phyloP scores from a whole-genome alignment of 1,284 basidiomycete species.

The Xanthoconium separans region DNA sequence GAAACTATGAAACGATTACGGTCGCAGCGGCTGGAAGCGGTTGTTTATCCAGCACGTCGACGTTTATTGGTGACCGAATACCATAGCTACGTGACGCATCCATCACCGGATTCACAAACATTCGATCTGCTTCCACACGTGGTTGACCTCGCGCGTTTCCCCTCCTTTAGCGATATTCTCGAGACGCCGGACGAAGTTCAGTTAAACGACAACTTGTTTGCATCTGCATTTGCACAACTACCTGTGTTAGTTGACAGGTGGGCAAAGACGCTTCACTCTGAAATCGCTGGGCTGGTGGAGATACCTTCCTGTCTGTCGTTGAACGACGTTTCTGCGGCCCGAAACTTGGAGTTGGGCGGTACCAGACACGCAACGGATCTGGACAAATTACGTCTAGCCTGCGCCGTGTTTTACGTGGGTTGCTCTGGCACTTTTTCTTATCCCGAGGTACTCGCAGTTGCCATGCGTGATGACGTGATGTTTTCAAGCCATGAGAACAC shows the following conservation, averaged over 20 bases:
- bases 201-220: conserved; percentile 6
- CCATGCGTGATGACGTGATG: not conserved
- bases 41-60: conserved; percentile 20
- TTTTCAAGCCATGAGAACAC: too few relatives aligned
- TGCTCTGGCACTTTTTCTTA: not conserved
- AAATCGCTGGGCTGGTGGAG: not conserved
- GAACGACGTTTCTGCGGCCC: not conserved
- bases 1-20: conserved; percentile 18
- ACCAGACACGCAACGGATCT: too few relatives aligned
- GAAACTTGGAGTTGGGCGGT: too few relatives aligned
- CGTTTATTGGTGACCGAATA: conserved; percentile 12
- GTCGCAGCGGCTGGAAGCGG: conserved; percentile 5
- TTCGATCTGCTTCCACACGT: conserved; percentile 15
- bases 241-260: conserved; percentile 16
- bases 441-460: not conserved
- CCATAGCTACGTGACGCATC: conserved; percentile 6
- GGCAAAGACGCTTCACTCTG: conserved; percentile 4
- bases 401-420: not conserved
- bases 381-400: conserved; percentile 1
- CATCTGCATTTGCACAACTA: conserved; percentile 4
- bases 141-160: not conserved
- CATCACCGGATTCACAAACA: conserved; percentile 6
- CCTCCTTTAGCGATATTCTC: conserved; percentile 2
- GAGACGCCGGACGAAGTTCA: not conserved
- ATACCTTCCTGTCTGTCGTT: not conserved